A percentile compares a stretch with the other conserved stretches of the same genome.
phyloP scores from a whole-genome alignment of 805 yeast species.

The Alloascoidea africana region DNA sequence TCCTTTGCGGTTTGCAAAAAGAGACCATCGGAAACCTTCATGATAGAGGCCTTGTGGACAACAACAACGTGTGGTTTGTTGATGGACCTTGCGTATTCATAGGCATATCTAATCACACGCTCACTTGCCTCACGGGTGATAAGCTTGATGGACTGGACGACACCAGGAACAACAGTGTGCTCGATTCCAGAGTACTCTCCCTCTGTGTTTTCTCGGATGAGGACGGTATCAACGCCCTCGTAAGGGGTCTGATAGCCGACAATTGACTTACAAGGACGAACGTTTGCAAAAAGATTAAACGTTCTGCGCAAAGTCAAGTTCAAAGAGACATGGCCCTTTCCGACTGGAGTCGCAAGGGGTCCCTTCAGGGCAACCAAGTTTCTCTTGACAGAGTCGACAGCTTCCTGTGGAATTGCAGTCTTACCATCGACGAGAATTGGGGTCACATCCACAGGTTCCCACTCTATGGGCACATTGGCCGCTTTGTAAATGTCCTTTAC shows the following conservation, averaged over 20 bases:
- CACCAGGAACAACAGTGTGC: conserved; percentile 96
- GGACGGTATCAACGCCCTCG: conserved; percentile 79
- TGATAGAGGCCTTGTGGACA: conserved; percentile 97
- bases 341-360: conserved; percentile 96
- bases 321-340: conserved; percentile 96
- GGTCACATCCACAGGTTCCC: conserved; percentile 95
- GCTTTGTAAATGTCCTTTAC: conserved; percentile 89
- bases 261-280: conserved; percentile 90
- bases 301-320: conserved; percentile 96
- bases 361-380: conserved; percentile 95
- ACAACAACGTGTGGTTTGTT: conserved; percentile 81
- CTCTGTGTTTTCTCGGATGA: conserved; percentile 97
- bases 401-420: conserved; percentile 85
- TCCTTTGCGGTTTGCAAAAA: conserved; percentile 87
- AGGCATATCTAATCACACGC: conserved; percentile 92
- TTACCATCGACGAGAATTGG: conserved; percentile 85
- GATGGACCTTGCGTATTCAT: conserved; percentile 85
- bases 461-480: conserved; percentile 89
- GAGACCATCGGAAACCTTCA: conserved; percentile 96
- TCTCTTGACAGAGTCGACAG: conserved; percentile 84
- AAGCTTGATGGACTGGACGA: conserved; percentile 93
- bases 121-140: conserved; percentile 94
- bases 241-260: conserved; percentile 90
- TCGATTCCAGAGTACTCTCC: conserved; percentile 99
- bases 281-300: conserved; percentile 90